Evolutionary conservation across 148 eudicot species (phyloP), one percentile per base, ranked within the genome.

Genomic region (Hydrangea macrophylla): DNA sequence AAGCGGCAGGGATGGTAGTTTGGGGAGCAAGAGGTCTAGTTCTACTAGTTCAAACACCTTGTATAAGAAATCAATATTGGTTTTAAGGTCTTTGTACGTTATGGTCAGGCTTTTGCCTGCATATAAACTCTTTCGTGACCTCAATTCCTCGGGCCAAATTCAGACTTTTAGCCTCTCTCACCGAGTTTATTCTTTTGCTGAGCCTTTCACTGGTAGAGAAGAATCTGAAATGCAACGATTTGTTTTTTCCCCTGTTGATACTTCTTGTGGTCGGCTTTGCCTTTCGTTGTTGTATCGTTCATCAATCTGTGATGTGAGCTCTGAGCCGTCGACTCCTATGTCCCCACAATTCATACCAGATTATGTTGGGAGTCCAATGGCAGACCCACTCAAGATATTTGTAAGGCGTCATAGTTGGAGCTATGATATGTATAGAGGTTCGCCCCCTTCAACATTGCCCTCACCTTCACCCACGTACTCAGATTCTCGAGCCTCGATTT

Each of bases 331-430:
- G 23, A 81, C 90, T 10, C 90, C 93, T 20, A 80, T 83, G 71
- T 86, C 92, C 39, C 96, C 94, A 0, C 89, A 86, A 50, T 82
- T 92, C 75, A 90, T 92, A 72, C 75, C 88, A 55, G 90, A 90
- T 79, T 92, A 92, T 88, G 96, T 92, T 45, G 94, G 96, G 25
- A 92, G 98, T 71, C 94, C 96, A 24, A 53, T 88, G 75, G 92
- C 93, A 10, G 94, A 90, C 62, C 92, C 87, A 27, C 70, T 90
- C 10, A 92, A 79, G 72, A 78, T 94, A 17, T 84, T 88, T 64
- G 76, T 78, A 25, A 84, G 96, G 73, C 86, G 88, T 28, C 96
- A 92, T 79, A 92, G 98, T 70, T 90, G 98, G 98, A 83, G 92
- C 72, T 80, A 83, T 74, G 96, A 86, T 53, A 56, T 78, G 35